Percentiles rank a stretch among this genome's conserved stretches.
phyloP scores from a whole-genome alignment of 768 basidiomycete species.

The Lentinula guzmanii region DNA sequence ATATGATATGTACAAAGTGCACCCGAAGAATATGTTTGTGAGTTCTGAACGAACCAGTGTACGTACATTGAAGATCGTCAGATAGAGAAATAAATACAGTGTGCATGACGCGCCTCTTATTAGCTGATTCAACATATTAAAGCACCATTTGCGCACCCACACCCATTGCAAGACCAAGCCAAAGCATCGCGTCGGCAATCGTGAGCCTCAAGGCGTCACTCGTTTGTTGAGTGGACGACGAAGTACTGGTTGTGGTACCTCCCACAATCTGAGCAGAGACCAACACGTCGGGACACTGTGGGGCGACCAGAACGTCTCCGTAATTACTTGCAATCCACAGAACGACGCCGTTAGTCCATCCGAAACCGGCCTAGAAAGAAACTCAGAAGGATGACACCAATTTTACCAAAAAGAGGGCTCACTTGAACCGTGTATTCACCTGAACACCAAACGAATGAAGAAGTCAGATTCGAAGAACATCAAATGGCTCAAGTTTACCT shows the following conservation, averaged over 20 bases:
- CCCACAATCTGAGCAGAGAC: conserved; percentile 3
- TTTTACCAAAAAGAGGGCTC: conserved; percentile 11
- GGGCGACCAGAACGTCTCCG: conserved; percentile 52
- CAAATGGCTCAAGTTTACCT: conserved; percentile 27
- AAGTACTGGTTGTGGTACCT: not conserved
- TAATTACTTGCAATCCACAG: conserved; percentile 71
- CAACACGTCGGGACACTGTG: conserved; percentile 52
- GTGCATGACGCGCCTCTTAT: not conserved
- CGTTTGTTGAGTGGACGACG: not conserved
- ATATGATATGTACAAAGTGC: not conserved
- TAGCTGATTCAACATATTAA: not conserved
- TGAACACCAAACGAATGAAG: not conserved
- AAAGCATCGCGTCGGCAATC: not conserved
- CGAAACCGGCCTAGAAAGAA: conserved; percentile 58
- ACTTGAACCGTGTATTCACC: conserved; percentile 81
- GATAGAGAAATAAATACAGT: not conserved
- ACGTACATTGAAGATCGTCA: not conserved
- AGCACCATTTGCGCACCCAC: not conserved
- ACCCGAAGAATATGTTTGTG: not conserved
- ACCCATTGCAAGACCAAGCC: not conserved
- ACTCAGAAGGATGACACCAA: not conserved
- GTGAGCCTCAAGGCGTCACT: not conserved
- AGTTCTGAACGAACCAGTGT: not conserved
- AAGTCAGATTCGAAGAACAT: not conserved
- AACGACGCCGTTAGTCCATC: conserved; percentile 83